Percentiles rank a stretch among this genome's conserved stretches.
Conservation (phyloP, 1,284 basidiomycete genomes). For the Calocybe gambosa region DNA sequence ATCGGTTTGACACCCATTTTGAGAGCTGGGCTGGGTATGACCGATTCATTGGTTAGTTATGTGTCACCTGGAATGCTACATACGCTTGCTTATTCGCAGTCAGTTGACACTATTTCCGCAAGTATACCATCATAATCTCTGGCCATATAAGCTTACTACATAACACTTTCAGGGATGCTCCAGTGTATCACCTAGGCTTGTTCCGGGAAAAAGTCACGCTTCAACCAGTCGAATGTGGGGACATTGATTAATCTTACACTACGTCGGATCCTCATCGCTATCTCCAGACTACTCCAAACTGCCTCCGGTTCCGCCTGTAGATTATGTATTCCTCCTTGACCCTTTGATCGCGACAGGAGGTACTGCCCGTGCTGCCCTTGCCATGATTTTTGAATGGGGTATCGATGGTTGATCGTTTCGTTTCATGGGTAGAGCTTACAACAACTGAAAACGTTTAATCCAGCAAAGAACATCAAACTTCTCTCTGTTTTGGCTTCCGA, state of each 20-base stretch:
- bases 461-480: constrained; percentile 75
- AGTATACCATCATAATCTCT: constrained; percentile 3
- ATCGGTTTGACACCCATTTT: constrained; percentile 89
- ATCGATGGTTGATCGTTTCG: constrained; percentile 46
- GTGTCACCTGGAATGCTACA: not conserved
- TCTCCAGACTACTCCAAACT: constrained; percentile 87
- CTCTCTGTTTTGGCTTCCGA: constrained; percentile 79
- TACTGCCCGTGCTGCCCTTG: constrained; percentile 82
- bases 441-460: constrained; percentile 1
- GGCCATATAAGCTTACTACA: not conserved
- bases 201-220: constrained; percentile 87
- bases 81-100: not conserved
- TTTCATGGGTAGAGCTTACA: not conserved
- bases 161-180: constrained; percentile 49
- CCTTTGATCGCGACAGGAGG: constrained; percentile 92
- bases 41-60: constrained; percentile 60
- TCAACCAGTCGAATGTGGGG: constrained; percentile 85
- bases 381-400: constrained; percentile 87
- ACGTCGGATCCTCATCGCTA: constrained; percentile 6
- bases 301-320: constrained; percentile 71
- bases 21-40: constrained; percentile 92
- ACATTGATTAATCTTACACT: constrained; percentile 19
- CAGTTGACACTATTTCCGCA: constrained; percentile 19
- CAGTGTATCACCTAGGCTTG: constrained; percentile 87
- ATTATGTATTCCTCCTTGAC: constrained; percentile 82